phyloP scores from a whole-genome alignment of 306 rosid species.

The Bauhinia variegata region DNA sequence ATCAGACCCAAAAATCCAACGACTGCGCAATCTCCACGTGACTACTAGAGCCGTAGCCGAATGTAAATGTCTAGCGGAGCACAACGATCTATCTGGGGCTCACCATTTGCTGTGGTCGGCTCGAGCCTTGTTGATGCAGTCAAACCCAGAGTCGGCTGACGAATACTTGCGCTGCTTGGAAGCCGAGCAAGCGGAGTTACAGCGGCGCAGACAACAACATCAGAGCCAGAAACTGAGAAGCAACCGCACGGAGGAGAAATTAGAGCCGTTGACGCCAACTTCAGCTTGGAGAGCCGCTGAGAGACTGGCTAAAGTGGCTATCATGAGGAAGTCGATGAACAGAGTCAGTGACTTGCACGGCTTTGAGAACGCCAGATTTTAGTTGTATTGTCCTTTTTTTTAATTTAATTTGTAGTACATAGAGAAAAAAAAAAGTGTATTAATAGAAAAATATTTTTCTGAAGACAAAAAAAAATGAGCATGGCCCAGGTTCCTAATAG shows the following conservation, averaged over 20 bases:
- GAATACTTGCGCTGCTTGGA: conserved; percentile 69
- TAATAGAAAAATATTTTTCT: conserved; percentile 22
- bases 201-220: conserved; percentile 50
- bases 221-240: conserved; percentile 39
- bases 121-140: conserved; percentile 64
- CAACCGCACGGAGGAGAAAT: conserved; percentile 50
- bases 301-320: conserved; percentile 90
- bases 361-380: conserved; percentile 96
- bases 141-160: conserved; percentile 51
- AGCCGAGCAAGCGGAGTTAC: conserved; percentile 65
- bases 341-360: conserved; percentile 99
- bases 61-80: conserved; percentile 60
- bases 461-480: not conserved
- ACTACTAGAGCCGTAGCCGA: conserved; percentile 80
- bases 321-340: conserved; percentile 94
- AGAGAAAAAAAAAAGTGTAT: conserved; percentile 35
- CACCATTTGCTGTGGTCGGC: conserved; percentile 73
- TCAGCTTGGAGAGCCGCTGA: conserved; percentile 99
- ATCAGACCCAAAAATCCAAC: conserved; percentile 43
- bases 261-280: conserved; percentile 84
- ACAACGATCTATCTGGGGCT: conserved; percentile 62
- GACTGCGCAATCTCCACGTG: conserved; percentile 74
- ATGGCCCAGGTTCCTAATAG: conserved; percentile 53
- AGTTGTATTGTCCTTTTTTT: conserved; percentile 34
- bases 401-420: conserved; percentile 47